Evolutionary conservation across 2,329 filamentous ascomycete genomes (phyloP).

Genomic region (Cryphonectria naterciae): DNA sequence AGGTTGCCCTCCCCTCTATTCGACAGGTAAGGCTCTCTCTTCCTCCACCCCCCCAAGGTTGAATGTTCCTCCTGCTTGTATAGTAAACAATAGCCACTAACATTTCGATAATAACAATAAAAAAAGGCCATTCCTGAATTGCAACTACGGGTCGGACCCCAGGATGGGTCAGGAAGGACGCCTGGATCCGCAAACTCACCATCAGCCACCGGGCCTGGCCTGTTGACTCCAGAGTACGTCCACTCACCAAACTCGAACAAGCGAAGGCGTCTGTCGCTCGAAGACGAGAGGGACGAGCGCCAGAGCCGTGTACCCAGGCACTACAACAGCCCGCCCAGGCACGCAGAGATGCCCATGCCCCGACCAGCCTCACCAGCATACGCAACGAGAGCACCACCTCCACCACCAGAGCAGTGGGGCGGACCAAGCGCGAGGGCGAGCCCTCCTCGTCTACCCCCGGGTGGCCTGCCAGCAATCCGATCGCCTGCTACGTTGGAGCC

Average conservation of each 20-base stretch:
- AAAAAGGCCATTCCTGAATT: slow-evolving; percentile 54
- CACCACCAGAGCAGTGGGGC: slow-evolving; percentile 42
- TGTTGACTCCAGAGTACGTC: slow-evolving; percentile 50
- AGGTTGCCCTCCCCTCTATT: slow-evolving; percentile 55
- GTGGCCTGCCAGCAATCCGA: slow-evolving; percentile 38
- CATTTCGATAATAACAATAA: background rate
- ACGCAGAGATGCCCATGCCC: slow-evolving; percentile 36
- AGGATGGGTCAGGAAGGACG: slow-evolving; percentile 39
- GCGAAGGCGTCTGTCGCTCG: slow-evolving; percentile 50
- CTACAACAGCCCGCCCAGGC: slow-evolving; percentile 42
- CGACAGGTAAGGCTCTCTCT: slow-evolving; percentile 48
- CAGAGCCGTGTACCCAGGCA: slow-evolving; percentile 52
- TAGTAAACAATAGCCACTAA: slow-evolving; percentile 28
- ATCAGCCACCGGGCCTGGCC: slow-evolving; percentile 36
- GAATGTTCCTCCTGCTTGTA: background rate
- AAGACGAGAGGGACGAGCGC: slow-evolving; percentile 47
- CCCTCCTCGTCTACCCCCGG: slow-evolving; percentile 41
- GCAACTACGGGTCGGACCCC: slow-evolving; percentile 40
- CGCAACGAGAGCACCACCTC: slow-evolving; percentile 34
- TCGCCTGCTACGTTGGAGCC: slow-evolving; percentile 40
- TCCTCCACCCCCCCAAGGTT: background rate
- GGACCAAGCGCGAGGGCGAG: slow-evolving; percentile 39
- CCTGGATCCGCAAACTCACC: slow-evolving; percentile 43
- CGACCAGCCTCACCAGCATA: slow-evolving; percentile 44
- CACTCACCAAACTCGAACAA: slow-evolving; percentile 55